A percentile compares a stretch with the other conserved stretches of the same genome.
Evolutionary conservation across 495 filamentous ascomycete species (phyloP).

Genomic region (Penicillium mononematosum): DNA sequence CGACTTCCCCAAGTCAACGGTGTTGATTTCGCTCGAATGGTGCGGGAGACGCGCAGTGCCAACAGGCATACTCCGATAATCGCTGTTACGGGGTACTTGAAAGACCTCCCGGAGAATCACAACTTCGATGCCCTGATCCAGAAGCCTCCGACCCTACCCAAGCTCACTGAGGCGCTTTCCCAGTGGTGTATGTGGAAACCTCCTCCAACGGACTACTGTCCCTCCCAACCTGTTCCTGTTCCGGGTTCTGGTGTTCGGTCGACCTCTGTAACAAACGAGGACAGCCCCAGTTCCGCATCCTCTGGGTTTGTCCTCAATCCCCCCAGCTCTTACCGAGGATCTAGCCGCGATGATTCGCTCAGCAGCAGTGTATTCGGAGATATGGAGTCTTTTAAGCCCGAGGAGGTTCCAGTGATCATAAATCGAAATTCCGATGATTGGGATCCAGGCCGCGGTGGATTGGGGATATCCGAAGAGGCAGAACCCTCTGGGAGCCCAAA

Average conservation of each 20-base stretch:
- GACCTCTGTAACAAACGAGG: constrained; percentile 60
- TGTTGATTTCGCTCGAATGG: constrained; percentile 93
- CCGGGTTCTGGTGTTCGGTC: constrained; percentile 61
- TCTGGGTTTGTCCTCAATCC: constrained; percentile 70
- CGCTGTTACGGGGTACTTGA: constrained; percentile 95
- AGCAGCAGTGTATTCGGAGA: constrained; percentile 84
- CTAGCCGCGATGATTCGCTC: constrained; percentile 81
- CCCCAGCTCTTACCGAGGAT: constrained; percentile 71
- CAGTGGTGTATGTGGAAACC: constrained; percentile 92
- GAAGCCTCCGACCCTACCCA: constrained; percentile 88
- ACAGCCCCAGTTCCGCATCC: constrained; percentile 80
- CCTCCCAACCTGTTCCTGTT: constrained; percentile 52
- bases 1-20: constrained; percentile 93
- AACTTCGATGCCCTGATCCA: constrained; percentile 93
- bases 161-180: constrained; percentile 80
- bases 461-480: constrained; percentile 64
- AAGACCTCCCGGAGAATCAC: constrained; percentile 89
- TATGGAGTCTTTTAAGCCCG: constrained; percentile 72
- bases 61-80: constrained; percentile 96
- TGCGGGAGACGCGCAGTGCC: constrained; percentile 88
- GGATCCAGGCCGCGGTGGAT: constrained; percentile 59
- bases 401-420: constrained; percentile 75
- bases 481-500: constrained; percentile 28
- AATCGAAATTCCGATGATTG: constrained; percentile 72
- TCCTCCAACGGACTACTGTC: constrained; percentile 52